These are phyloP conservation scores for Camptophora hylomeconis DNA, from an alignment of 2,329 filamentous ascomycete genomes.

Conservation along the genomic window DNA sequence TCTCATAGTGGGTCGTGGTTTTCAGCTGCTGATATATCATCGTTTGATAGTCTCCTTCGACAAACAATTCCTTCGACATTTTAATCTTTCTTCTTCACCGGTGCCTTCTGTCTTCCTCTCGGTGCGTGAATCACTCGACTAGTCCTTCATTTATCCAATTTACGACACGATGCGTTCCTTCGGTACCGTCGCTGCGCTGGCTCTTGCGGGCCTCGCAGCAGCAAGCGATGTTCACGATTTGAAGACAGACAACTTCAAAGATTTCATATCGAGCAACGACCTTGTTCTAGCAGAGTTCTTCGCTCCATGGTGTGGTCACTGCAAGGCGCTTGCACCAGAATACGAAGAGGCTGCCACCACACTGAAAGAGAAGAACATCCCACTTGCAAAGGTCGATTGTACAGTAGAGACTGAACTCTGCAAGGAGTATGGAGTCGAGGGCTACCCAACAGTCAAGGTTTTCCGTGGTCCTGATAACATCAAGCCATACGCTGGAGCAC, in stretches of 20 bases:
- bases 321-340: constrained; percentile 73
- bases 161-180: constrained; percentile 16
- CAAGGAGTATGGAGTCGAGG: constrained; percentile 80
- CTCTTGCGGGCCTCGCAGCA: constrained; percentile 26
- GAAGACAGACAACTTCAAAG: constrained; percentile 73
- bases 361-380: constrained; percentile 35
- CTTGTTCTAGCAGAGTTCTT: constrained; percentile 95
- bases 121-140: constrained; percentile 1
- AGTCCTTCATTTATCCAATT: no score
- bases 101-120: background rate
- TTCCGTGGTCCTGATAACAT: constrained; percentile 83
- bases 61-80: no score
- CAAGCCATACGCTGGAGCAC: constrained; percentile 72
- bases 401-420: constrained; percentile 89
- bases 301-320: constrained; percentile 94
- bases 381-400: constrained; percentile 55
- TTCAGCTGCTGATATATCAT: no score
- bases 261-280: constrained; percentile 73
- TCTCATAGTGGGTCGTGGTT: no score
- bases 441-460: constrained; percentile 97
- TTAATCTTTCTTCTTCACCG: constrained; percentile 2
- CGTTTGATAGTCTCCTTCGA: no score
- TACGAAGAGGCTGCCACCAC: constrained; percentile 37
- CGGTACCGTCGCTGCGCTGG: constrained; percentile 22
- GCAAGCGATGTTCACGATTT: constrained; percentile 71